Percentiles rank a stretch among this genome's conserved stretches.
Evolutionary conservation across 148 eudicot species (phyloP).

Genomic region (Rhododendron henanense): DNA sequence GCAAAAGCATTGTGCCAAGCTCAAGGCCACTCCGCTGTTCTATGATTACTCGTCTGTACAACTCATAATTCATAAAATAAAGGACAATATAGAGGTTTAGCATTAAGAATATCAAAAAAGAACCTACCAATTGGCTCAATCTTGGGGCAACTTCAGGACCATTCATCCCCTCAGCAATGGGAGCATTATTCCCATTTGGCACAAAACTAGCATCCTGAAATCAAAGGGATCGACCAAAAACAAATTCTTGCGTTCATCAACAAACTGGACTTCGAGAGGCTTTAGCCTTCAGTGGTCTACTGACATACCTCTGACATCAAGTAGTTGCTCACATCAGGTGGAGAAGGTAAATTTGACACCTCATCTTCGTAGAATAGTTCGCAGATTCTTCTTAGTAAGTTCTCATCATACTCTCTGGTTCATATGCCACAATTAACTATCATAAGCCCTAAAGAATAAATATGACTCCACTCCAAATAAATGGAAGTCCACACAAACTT

Average conservation of each 20-base stretch:
- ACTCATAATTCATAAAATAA: not conserved
- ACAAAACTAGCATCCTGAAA: constrained; percentile 64
- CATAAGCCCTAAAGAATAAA: not conserved
- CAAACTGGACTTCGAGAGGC: not conserved
- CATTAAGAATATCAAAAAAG: not conserved
- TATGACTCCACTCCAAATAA: not conserved
- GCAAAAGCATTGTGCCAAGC: not conserved
- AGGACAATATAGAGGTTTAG: not conserved
- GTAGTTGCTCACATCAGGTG: constrained; percentile 92
- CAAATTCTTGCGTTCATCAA: not conserved
- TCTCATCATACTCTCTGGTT: constrained; percentile 84
- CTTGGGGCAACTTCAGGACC: constrained; percentile 77
- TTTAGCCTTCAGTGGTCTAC: not conserved
- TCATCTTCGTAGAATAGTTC: constrained; percentile 86
- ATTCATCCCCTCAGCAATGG: constrained; percentile 64
- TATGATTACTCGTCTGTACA: not conserved
- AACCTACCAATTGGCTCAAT: constrained; percentile 35
- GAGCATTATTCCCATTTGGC: constrained; percentile 53
- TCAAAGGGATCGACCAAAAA: constrained; percentile 1
- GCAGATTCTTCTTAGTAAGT: constrained; percentile 46
- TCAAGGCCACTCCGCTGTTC: not conserved
- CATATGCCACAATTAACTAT: constrained; percentile 2
- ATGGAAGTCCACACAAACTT: not conserved
- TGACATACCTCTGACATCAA: constrained; percentile 75
- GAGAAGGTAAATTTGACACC: constrained; percentile 52